Base-by-base conservation (phyloP, 2,329 filamentous ascomycete genomes). In the Diaporthe caulivora region DNA sequence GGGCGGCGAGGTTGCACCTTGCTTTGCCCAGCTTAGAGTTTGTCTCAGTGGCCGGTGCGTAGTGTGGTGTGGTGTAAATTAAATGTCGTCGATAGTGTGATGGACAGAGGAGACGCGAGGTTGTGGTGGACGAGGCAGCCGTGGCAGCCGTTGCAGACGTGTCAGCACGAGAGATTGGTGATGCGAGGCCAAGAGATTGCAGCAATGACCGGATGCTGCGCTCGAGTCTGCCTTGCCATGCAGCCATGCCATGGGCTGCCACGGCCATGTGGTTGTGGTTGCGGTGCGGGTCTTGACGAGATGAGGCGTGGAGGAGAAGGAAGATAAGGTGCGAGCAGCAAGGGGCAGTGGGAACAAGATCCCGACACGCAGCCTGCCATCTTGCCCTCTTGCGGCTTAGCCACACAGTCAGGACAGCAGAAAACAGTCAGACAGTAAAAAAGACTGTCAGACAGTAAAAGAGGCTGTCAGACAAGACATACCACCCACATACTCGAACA, bases 241-340 rank as follows among this genome's bases (percentile, higher is more conserved):
- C n/a, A n/a, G n/a, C n/a, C n/a, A n/a, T n/a, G 34, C 37, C 37
- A 40, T 40, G 37, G 6, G 37, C 7, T 13, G 34, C 51, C 29
- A 34, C n/a, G 34, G 34, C 21, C 11, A 26, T 58, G 69, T 62
- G 69, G 24, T 70, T 70, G 10, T 13, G 18, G 42, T 21, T 44
- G 60, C 18, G 24, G 24, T 40, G 53, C 40, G 53, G 69, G 44
- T 55, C 37, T n/a, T 40, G 42, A 34, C 58, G 69, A 71, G 69
- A 71, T 71, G 69, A 71, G 69, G 55, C 68, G 68, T 62, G 55
- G 69, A 44, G 47, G 69, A 31, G 55, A 53, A 71, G 68, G 44
- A 71, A 71, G 68, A 71, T 71, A 62, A 62, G 68, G 68, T 71
- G 21, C 34, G 60, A 40, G 68, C 53, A 60, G 3, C 44, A 44